phyloP scores from a whole-genome alignment of 2,329 filamentous ascomycete genomes.

The Fusarium sp. region DNA sequence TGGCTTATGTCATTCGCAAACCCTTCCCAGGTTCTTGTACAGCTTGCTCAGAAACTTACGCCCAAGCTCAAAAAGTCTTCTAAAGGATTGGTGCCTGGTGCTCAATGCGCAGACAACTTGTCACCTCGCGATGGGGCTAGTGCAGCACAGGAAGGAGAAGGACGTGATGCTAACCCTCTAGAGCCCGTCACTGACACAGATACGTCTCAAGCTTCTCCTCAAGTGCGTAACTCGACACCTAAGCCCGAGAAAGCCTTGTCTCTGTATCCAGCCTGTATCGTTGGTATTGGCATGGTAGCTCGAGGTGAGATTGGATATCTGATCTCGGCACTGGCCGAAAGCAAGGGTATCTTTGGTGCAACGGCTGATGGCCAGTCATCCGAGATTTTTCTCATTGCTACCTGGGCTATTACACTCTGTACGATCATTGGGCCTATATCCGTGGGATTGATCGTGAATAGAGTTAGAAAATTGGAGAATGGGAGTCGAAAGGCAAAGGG shows the following conservation, averaged over 20 bases:
- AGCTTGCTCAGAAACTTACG: background rate
- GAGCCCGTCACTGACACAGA: background rate
- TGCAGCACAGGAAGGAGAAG: background rate
- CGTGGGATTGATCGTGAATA: slow-evolving; percentile 58
- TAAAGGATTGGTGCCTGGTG: slow-evolving; percentile 4
- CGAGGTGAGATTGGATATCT: slow-evolving; percentile 84
- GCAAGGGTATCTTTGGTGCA: slow-evolving; percentile 53
- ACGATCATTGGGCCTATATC: slow-evolving; percentile 62
- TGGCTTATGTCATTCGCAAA: slow-evolving; percentile 59
- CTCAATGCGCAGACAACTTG: slow-evolving; percentile 16
- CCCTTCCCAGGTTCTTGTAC: background rate
- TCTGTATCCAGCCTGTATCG: slow-evolving; percentile 72
- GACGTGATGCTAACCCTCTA: background rate
- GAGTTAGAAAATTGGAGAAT: slow-evolving; percentile 48
- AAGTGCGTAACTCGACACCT: slow-evolving; percentile 9
- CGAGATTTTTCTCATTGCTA: slow-evolving; percentile 61
- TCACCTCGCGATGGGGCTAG: background rate
- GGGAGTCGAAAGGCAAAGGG: slow-evolving; percentile 7
- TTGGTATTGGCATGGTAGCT: slow-evolving; percentile 76
- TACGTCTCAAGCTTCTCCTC: background rate
- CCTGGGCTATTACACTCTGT: slow-evolving; percentile 66
- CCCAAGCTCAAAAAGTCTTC: background rate
- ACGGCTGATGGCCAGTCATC: slow-evolving; percentile 36
- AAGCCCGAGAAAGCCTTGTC: slow-evolving; percentile 63
- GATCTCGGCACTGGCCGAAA: slow-evolving; percentile 75